Percentiles rank a stretch among this genome's conserved stretches.
phyloP scores from a whole-genome alignment of 148 eudicot species.

The Camellia granthamiana region DNA sequence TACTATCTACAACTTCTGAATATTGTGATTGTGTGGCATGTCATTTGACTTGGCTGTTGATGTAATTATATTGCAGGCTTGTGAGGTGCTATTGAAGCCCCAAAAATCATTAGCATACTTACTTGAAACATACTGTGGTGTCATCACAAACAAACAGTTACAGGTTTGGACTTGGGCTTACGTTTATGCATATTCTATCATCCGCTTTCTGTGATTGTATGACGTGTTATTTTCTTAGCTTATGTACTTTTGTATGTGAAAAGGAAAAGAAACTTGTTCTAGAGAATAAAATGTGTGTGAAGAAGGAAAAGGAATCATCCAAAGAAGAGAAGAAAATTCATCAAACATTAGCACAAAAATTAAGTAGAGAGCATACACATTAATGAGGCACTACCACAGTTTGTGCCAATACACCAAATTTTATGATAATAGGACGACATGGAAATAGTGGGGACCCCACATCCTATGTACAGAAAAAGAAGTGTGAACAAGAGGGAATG shows the following conservation, averaged over 20 bases:
- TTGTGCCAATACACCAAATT: not conserved
- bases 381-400: not conserved
- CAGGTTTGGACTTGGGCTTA: constrained; percentile 49
- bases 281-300: not conserved
- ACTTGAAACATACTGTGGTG: constrained; percentile 80
- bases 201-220: not conserved
- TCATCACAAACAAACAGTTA: constrained; percentile 65
- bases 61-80: constrained; percentile 61
- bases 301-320: not conserved
- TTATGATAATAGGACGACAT: not conserved
- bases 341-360: no score
- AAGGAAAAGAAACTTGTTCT: not conserved
- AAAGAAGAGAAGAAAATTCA: not conserved
- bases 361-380: not conserved
- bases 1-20: not conserved
- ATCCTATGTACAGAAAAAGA: not conserved
- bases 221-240: not conserved
- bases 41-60: constrained; percentile 9
- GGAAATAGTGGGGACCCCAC: not conserved
- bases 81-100: constrained; percentile 87
- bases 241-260: not conserved
- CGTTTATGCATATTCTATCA: not conserved
- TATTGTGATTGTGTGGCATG: not conserved
- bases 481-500: not conserved
- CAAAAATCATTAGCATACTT: constrained; percentile 93